Evolutionary conservation across 495 filamentous ascomycete genomes (phyloP), one percentile per base, ranked within the genome.

Genomic region (Aspergillus sclerotiicarbonarius): DNA sequence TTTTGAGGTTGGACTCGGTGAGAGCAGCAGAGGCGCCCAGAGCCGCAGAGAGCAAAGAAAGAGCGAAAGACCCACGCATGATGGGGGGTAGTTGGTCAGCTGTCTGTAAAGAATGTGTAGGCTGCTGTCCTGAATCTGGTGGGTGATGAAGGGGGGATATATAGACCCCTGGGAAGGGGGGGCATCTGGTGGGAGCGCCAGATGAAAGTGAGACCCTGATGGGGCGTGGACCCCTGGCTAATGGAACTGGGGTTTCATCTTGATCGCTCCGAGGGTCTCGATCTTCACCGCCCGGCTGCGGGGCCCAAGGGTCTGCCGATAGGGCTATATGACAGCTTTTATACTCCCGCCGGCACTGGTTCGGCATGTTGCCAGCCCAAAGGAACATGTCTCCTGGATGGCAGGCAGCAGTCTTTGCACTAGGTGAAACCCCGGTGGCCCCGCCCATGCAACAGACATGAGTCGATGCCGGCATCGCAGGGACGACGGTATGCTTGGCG

Each of bases 1-100:
- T 79, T 54, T 72, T 62, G 19, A 81, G 62, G 47, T 66, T 67
- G 13, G 67, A 69, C 33, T 55, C 51, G 29, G 63, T 56, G 16
- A 73, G 54, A 19, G 54, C 60, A 41, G 67, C 61, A 15, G 62
- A 54, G 53, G 61, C 65, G 55, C 61, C 62, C 66, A 67, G 67
- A 64, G 63, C 66, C 43, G 64, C 54, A 54, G 67, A 70, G 48
- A 72, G 67, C 56, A 70, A 56, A 43, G 54, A 69, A 66, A 68
- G 58, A 65, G 62, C 47, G 54, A 63, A 62, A 62, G 60, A 43
- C 54, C 59, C 64, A 51, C 58, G 64, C 70, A 72, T 72, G 39
- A 54, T 67, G 49, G 45, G 44, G 5, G 69, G 21, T 44, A 51
- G 43, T 47, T 32, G 33, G 16, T 51, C 30, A 37, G 45, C 46